Percentiles rank a stretch among this genome's conserved stretches.
phyloP scores from a whole-genome alignment of 257 asterid genomes.

The Coffea canephora region DNA sequence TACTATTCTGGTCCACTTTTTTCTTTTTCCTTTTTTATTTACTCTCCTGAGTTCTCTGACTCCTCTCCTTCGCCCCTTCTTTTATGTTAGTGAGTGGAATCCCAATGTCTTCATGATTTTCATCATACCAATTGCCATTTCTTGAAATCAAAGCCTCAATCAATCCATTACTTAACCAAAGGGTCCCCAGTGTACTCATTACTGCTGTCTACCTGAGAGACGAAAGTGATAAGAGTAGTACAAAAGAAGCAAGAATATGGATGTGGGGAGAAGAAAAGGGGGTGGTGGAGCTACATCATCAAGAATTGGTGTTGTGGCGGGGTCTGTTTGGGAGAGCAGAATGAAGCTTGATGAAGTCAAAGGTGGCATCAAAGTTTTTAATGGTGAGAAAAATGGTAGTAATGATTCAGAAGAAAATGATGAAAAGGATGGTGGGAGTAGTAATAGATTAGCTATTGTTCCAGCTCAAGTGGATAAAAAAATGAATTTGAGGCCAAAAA shows the following conservation, averaged over 20 bases:
- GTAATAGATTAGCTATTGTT: conserved; percentile 4
- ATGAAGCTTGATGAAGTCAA: conserved; percentile 66
- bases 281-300: conserved; percentile 40
- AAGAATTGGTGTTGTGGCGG: conserved; percentile 50
- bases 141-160: conserved; percentile 50
- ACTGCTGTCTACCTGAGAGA: conserved; percentile 18
- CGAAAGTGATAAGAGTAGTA: conserved; percentile 22
- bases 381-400: conserved; percentile 24
- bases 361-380: conserved; percentile 69
- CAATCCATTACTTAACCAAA: conserved; percentile 22
- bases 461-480: conserved; percentile 35
- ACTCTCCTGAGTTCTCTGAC: neutral
- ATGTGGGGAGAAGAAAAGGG: conserved; percentile 43
- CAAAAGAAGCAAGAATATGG: conserved; percentile 35
- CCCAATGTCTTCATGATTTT: conserved; percentile 41
- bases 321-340: conserved; percentile 89
- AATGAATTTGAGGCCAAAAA: conserved; percentile 36
- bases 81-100: conserved; percentile 23
- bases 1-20: neutral
- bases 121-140: conserved; percentile 33
- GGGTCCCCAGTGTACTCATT: conserved; percentile 34
- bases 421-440: neutral
- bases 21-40: neutral
- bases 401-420: conserved; percentile 22
- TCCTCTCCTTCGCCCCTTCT: conserved; percentile 8